These are phyloP conservation scores for Fraxinus latifolia DNA, from an alignment of 305 asterid species.

Conservation along the genomic window DNA sequence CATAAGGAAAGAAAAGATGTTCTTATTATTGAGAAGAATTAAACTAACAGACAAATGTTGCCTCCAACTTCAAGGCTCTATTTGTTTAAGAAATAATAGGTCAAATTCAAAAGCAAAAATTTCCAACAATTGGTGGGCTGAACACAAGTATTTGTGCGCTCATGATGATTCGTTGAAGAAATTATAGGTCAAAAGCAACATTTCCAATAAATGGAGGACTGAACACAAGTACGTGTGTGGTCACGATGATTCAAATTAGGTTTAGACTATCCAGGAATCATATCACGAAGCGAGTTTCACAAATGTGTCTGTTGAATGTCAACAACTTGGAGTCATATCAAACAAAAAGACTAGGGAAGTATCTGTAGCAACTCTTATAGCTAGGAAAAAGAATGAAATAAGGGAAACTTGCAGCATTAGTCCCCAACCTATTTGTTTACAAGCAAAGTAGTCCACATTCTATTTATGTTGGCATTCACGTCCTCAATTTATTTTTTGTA, in stretches of 20 bases:
- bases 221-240: conserved; percentile 7
- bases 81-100: not conserved
- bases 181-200: not conserved
- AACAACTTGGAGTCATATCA: not conserved
- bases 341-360: not conserved
- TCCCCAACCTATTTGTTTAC: not conserved
- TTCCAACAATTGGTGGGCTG: conserved; percentile 10
- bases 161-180: not conserved
- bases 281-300: not conserved
- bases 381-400: not conserved
- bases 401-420: not conserved
- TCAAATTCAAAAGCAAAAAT: not conserved
- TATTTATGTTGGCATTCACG: not conserved
- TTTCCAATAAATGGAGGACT: conserved; percentile 11
- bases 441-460: not conserved
- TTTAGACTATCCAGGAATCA: conserved; percentile 4
- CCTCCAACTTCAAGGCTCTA: not conserved
- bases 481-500: not conserved
- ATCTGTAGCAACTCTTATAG: not conserved
- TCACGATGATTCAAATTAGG: conserved; percentile 11
- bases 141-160: not conserved
- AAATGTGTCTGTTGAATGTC: not conserved
- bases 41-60: conserved; percentile 10
- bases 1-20: conserved; percentile 6
- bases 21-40: conserved; percentile 6